Base-by-base conservation (phyloP, 495 filamentous ascomycete genomes). In the Penicillium bialowiezense region DNA sequence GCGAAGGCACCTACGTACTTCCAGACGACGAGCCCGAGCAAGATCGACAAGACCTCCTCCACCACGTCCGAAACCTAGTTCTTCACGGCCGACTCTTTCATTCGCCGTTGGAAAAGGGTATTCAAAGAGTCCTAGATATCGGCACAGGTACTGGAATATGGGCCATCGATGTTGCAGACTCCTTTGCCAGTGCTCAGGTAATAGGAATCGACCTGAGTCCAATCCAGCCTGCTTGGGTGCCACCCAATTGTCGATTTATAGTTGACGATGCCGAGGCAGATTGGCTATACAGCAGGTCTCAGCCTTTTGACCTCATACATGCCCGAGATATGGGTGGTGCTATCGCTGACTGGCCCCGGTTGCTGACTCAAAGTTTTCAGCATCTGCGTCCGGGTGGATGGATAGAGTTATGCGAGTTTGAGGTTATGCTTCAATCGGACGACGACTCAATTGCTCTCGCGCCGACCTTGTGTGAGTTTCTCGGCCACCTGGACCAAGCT, bases 61-160 rank as follows among this genome's bases (percentile, higher is more conserved):
- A 80, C 47, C 77, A 78, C 35, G 69, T 78, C 34, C 72, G 77
- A 26, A 65, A 68, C 12, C 59, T 79, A 23, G 59, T 83, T 13
- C 64, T 85, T 2, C 73, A 71, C 19, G 83, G 84, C n/a, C 73
- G 73, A 34, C 68, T 85, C 7, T 78, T 74, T 53, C 65, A 84
- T 3, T 76, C 86, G 0, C 86, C 86, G 5, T 67, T 89, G 13
- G 70, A 63, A 17, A 39, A 63, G 8, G 64, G 76, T n/a, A 72
- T 78, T 1, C 74, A 85, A 46, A 79, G 79, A 45, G 77, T 85
- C 17, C 70, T 89, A 8, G 86, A 90, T 54, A 57, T 89, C 31
- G 86, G 86, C 35, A 88, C 85, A 1, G 86, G 86, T 2, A 78
- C 74, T 3, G 74, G 84, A 26, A 82, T 84, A 28, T 87, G 82